These are phyloP conservation scores for Pythium vanterpoolii DNA, from an alignment of 352 stramenopile genomes.

Conservation along the genomic window DNA sequence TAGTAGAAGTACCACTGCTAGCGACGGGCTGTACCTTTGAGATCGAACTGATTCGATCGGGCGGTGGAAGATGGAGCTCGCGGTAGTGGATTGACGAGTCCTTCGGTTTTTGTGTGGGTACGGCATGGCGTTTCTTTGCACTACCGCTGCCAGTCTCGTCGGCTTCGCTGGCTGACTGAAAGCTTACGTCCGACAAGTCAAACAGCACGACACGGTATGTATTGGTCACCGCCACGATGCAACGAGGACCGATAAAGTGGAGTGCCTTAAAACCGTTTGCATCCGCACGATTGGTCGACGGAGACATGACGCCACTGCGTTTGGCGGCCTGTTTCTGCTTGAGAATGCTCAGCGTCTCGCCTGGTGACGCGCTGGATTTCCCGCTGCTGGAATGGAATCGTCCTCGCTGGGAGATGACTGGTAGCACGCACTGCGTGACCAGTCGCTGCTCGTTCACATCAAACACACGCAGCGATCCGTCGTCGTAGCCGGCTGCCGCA, in stretches of 20 bases:
- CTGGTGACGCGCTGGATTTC: neutral
- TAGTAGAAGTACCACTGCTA: neutral
- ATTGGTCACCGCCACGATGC: slow-evolving; percentile 6
- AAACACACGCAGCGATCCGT: slow-evolving; percentile 49
- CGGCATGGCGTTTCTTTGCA: neutral
- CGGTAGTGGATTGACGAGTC: slow-evolving; percentile 23
- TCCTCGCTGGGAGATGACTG: neutral
- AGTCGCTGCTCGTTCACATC: slow-evolving; percentile 42
- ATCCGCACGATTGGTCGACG: neutral
- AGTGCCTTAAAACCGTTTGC: slow-evolving; percentile 1
- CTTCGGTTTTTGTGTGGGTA: neutral
- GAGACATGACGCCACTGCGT: neutral
- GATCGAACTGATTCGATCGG: slow-evolving; percentile 1
- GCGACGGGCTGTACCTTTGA: neutral
- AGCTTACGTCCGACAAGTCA: slow-evolving; percentile 9
- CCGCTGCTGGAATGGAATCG: neutral
- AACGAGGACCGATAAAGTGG: slow-evolving; percentile 13
- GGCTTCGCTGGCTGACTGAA: neutral
- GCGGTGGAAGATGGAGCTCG: slow-evolving; percentile 6
- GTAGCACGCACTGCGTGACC: slow-evolving; percentile 36
- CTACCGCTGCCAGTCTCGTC: neutral
- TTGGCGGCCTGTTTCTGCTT: slow-evolving; percentile 14
- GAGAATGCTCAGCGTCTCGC: slow-evolving; percentile 8
- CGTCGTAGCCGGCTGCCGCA: slow-evolving; percentile 43
- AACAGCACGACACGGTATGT: slow-evolving; percentile 13